A percentile compares a stretch with the other conserved stretches of the same genome.
These are phyloP conservation scores for Neurospora sublineolata DNA, from an alignment of 495 filamentous ascomycete species.

Conservation along the genomic window DNA sequence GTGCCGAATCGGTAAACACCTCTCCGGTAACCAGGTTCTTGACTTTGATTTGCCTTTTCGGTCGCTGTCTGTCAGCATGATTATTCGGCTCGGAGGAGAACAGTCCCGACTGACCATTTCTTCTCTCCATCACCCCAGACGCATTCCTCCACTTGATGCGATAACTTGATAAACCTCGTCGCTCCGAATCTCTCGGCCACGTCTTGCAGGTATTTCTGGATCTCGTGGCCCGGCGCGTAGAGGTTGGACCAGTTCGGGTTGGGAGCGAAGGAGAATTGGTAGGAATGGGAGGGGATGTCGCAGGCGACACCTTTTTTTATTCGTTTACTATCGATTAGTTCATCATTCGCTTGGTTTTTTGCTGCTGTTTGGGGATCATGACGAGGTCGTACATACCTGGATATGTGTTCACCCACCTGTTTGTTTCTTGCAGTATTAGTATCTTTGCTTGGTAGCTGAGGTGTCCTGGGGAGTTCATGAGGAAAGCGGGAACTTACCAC, in stretches of 20 bases:
- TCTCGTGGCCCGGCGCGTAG: slow-evolving; percentile 54
- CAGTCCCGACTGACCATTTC: slow-evolving; percentile 36
- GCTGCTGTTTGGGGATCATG: neutral
- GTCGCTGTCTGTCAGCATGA: neutral
- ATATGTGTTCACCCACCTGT: slow-evolving; percentile 32
- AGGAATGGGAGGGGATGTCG: slow-evolving; percentile 40
- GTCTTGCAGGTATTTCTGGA: slow-evolving; percentile 46
- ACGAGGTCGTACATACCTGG: slow-evolving; percentile 18
- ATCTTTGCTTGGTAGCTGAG: neutral
- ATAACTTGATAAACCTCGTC: slow-evolving; percentile 33
- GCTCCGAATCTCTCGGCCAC: slow-evolving; percentile 50
- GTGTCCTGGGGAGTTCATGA: neutral
- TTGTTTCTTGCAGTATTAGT: neutral
- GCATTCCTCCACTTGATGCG: slow-evolving; percentile 26
- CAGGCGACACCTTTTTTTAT: slow-evolving; percentile 27
- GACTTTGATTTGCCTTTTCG: slow-evolving; percentile 18
- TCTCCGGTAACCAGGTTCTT: slow-evolving; percentile 23
- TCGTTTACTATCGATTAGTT: neutral
- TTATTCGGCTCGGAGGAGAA: neutral
- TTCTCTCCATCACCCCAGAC: slow-evolving; percentile 44
- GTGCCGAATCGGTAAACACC: slow-evolving; percentile 27
- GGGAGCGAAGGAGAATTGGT: slow-evolving; percentile 58
- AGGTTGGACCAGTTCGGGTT: slow-evolving; percentile 52
- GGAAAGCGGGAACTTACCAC: slow-evolving; percentile 18
- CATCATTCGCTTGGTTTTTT: neutral